phyloP scores from a whole-genome alignment of 2,329 filamentous ascomycete genomes.

The Aspergillus ibericus region DNA sequence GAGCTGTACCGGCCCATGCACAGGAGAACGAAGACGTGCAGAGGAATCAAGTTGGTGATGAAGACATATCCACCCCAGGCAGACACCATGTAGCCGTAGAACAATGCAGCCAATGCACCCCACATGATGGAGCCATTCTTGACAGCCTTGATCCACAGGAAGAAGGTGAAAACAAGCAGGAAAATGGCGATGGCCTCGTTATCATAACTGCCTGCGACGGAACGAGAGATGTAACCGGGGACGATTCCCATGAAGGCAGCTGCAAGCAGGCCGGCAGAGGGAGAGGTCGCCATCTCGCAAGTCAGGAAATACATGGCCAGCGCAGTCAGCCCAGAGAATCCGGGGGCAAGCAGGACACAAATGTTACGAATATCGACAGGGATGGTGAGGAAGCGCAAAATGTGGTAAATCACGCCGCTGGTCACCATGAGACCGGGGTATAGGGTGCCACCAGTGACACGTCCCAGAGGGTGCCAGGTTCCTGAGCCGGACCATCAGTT shows the following conservation, averaged over 20 bases:
- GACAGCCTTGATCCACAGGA: constrained; percentile 96
- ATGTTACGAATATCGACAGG: constrained; percentile 99
- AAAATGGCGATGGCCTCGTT: constrained; percentile 99
- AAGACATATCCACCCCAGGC: constrained; percentile 99
- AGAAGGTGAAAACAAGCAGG: constrained; percentile 97
- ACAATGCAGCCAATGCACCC: constrained; percentile 90
- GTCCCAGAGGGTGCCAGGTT: constrained; percentile 98
- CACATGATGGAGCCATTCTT: constrained; percentile 96
- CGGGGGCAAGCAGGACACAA: constrained; percentile 92
- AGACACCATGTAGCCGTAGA: constrained; percentile 99
- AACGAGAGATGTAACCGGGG: constrained; percentile 96
- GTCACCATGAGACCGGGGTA: constrained; percentile 99
- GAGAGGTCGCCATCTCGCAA: constrained; percentile 93
- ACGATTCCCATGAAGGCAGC: constrained; percentile 97
- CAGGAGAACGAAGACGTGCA: constrained; percentile 90
- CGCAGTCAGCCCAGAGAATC: constrained; percentile 89
- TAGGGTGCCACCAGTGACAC: constrained; percentile 97
- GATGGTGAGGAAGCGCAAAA: constrained; percentile 81
- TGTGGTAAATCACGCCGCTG: constrained; percentile 93
- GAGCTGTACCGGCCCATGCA: constrained; percentile 97
- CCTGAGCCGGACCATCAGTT: constrained; percentile 34
- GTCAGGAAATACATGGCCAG: constrained; percentile 92
- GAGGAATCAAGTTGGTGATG: constrained; percentile 93
- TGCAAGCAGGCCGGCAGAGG: constrained; percentile 90
- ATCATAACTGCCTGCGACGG: constrained; percentile 96